Evolutionary conservation across 495 filamentous ascomycete species (phyloP).

Genomic region (Talaromyces stipitatus): DNA sequence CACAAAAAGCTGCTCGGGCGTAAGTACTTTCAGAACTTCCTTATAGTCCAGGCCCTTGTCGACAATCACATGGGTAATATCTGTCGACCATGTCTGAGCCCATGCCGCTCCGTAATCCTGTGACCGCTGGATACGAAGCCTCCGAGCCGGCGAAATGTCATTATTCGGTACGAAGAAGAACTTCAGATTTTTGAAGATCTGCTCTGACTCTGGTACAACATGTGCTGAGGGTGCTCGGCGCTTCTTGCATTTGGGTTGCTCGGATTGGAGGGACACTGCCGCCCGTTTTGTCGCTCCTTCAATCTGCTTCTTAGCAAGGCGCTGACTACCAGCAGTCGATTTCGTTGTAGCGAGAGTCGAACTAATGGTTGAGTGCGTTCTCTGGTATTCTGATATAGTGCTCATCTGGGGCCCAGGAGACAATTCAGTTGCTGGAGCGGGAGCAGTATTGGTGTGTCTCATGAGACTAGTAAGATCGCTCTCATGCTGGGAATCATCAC

Average conservation of each 20-base stretch:
- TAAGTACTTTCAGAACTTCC: constrained; percentile 57
- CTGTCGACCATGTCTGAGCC: constrained; percentile 42
- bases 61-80: constrained; percentile 69
- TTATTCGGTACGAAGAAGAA: constrained; percentile 83
- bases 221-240: constrained; percentile 22
- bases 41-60: constrained; percentile 60
- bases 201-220: constrained; percentile 47
- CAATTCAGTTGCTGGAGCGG: neutral
- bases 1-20: constrained; percentile 40
- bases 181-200: constrained; percentile 56
- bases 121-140: constrained; percentile 63
- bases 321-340: neutral
- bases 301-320: neutral
- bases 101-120: constrained; percentile 69
- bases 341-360: neutral
- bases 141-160: constrained; percentile 57
- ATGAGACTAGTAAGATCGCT: neutral
- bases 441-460: neutral
- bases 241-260: constrained; percentile 13
- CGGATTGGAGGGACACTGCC: neutral
- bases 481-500: neutral
- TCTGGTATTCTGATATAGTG: neutral
- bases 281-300: neutral
- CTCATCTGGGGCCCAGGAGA: neutral
- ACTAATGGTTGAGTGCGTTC: neutral